These are phyloP conservation scores for Tritrichomonas musculus DNA, from an alignment of 208 protist species.

Conservation along the genomic window DNA sequence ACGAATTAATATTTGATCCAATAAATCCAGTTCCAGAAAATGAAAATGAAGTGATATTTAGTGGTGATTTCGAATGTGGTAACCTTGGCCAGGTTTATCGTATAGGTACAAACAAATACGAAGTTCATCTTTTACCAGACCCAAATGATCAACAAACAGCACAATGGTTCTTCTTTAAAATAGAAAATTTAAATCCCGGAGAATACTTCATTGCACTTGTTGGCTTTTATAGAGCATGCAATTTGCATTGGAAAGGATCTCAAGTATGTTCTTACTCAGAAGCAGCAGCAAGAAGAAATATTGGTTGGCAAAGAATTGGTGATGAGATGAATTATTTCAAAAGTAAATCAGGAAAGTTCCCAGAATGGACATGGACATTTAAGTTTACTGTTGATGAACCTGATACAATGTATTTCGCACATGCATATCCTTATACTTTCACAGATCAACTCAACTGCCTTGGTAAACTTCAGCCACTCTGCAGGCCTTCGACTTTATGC, in stretches of 20 bases:
- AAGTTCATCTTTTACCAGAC: conserved; percentile 21
- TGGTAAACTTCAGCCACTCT: neutral
- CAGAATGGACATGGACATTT: neutral
- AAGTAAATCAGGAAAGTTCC: conserved; percentile 3
- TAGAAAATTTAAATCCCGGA: neutral
- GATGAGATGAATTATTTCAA: conserved; percentile 24
- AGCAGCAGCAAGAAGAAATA: neutral
- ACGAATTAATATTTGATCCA: conserved; percentile 7
- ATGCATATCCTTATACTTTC: conserved; percentile 19
- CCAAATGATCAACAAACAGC: conserved; percentile 13
- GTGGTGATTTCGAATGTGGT: conserved; percentile 28
- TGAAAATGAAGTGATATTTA: neutral
- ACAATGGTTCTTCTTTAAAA: conserved; percentile 34
- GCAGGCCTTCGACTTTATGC: neutral
- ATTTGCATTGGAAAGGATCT: neutral
- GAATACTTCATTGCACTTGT: neutral
- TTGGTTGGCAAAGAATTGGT: conserved; percentile 4
- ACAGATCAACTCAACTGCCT: neutral
- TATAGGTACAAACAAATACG: neutral
- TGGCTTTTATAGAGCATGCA: neutral
- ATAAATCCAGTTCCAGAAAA: neutral
- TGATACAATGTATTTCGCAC: conserved; percentile 19
- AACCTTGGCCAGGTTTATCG: neutral
- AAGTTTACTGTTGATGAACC: conserved; percentile 1
- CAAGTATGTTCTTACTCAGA: neutral